These are phyloP conservation scores for Ascochyta koolunga DNA, from an alignment of 2,329 filamentous ascomycete species.

Conservation along the genomic window DNA sequence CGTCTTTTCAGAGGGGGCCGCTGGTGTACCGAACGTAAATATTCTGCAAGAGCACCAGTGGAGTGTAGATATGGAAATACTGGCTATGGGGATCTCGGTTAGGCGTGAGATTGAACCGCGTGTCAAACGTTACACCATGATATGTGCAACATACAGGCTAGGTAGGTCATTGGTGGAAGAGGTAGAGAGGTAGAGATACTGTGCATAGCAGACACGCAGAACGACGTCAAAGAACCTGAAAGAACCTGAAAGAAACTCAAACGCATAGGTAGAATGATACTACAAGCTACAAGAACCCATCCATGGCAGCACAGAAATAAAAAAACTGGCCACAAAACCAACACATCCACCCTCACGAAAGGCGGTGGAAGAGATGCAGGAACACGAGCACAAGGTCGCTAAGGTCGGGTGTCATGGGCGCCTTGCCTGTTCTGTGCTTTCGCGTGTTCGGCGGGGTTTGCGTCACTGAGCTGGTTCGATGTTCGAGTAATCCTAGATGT, in stretches of 20 bases:
- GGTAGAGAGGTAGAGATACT: too few relatives aligned
- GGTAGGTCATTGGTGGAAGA: too few relatives aligned
- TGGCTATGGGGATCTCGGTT: not conserved
- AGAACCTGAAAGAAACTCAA: too few relatives aligned
- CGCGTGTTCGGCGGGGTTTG: conserved; percentile 3
- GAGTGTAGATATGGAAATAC: too few relatives aligned
- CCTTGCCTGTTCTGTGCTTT: conserved; percentile 4
- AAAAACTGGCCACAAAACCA: too few relatives aligned
- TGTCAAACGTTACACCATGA: too few relatives aligned
- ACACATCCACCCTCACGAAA: not conserved
- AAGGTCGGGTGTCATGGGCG: conserved; percentile 3
- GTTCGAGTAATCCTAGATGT: conserved; percentile 2
- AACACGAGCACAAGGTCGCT: conserved; percentile 5
- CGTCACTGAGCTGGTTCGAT: conserved; percentile 18
- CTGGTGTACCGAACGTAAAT: conserved; percentile 8
- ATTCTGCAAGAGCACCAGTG: not conserved
- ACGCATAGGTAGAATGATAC: too few relatives aligned
- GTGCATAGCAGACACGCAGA: too few relatives aligned
- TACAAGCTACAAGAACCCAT: too few relatives aligned
- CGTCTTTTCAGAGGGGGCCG: conserved; percentile 12
- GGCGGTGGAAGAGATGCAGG: conserved; percentile 10
- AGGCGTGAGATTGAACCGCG: conserved; percentile 2
- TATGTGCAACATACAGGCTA: too few relatives aligned
- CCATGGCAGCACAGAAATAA: too few relatives aligned
- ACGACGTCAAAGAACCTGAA: too few relatives aligned